Evolutionary conservation across 2,329 filamentous ascomycete species (phyloP).

Genomic region (Ophiostoma angusticollis): DNA sequence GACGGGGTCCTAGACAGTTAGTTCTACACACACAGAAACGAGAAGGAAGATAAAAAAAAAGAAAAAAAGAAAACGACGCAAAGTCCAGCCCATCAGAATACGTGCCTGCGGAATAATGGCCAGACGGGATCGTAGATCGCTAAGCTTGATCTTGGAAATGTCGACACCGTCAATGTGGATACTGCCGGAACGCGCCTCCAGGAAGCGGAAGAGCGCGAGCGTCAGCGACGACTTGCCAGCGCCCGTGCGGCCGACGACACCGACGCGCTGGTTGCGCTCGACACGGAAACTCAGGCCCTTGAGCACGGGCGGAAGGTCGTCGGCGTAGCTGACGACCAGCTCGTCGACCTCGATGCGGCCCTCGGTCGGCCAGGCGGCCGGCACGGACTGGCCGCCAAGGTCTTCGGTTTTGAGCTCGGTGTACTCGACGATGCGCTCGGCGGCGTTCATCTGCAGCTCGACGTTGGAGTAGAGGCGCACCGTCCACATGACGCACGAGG

Average conservation of each 20-base stretch:
- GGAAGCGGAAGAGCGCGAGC: constrained; percentile 63
- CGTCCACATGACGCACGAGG: constrained; percentile 48
- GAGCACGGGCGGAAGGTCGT: constrained; percentile 57
- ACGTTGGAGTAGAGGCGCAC: constrained; percentile 56
- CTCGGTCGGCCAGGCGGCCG: constrained; percentile 62
- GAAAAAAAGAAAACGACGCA: too few species aligned
- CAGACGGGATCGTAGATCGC: constrained; percentile 58
- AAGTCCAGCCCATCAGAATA: neutral
- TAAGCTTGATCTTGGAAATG: constrained; percentile 57
- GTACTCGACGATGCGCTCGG: constrained; percentile 66
- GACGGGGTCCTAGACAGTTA: constrained; percentile 50
- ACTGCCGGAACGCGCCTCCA: constrained; percentile 52
- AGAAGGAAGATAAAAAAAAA: neutral
- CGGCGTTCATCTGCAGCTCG: constrained; percentile 68
- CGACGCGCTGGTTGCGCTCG: constrained; percentile 54
- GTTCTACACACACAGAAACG: neutral
- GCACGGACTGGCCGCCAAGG: constrained; percentile 45
- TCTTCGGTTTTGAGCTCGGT: constrained; percentile 54
- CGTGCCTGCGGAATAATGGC: constrained; percentile 60
- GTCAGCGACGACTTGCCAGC: constrained; percentile 68
- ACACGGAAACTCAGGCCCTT: constrained; percentile 57
- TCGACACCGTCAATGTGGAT: constrained; percentile 63
- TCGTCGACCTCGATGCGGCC: constrained; percentile 62
- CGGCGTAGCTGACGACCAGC: constrained; percentile 58
- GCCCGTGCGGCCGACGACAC: constrained; percentile 67